Base-by-base conservation (phyloP, 306 rosid genomes). In the Cicer arietinum region DNA sequence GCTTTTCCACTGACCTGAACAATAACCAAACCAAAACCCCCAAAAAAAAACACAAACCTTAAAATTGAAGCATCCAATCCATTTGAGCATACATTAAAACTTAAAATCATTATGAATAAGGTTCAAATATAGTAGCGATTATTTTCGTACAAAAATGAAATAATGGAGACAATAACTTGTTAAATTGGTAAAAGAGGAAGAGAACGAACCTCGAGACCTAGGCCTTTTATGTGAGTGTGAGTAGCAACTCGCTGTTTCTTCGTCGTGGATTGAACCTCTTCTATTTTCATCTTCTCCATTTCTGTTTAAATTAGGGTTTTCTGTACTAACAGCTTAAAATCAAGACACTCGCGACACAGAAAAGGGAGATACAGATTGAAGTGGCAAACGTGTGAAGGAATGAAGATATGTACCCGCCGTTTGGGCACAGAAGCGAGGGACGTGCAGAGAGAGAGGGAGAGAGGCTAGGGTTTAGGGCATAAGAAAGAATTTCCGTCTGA, bases 241-340 rank as follows among this genome's bases (percentile, higher is more conserved):
- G 84, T 85, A 9, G 85, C 86, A 66, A 85, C 84, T 20, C 86
- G 86, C 77, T 85, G 97, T 85, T 88, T 93, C 90, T 90, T 93
- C 10, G 86, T 90, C 4, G 97, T 90, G 0, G 98, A 93, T 56
- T 93, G 98, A 66, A 93, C 93, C 84, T 89, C 98, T 78, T 93
- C 98, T 48, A 93, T 90, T 68, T 77, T 89, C 86, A 90, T 86
- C 85, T 74, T 93, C 81, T 85, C 88, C 82, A 79, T 81, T 30
- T 60, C 52, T 8, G 17, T 41, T 16, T 42, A 18, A 16, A 10
- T 25, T 25, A 58, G 12, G 64, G 64, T 58, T 58, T 58, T 25
- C 16, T 6, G 64, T 25, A 25, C 35, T 25, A 3, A 2, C 35
- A 25, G 35, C 35, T 25, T 25, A 25, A 25, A 25, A 25, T 25